phyloP scores from a whole-genome alignment of 2,329 filamentous ascomycete species.

The Cercospora zeina region DNA sequence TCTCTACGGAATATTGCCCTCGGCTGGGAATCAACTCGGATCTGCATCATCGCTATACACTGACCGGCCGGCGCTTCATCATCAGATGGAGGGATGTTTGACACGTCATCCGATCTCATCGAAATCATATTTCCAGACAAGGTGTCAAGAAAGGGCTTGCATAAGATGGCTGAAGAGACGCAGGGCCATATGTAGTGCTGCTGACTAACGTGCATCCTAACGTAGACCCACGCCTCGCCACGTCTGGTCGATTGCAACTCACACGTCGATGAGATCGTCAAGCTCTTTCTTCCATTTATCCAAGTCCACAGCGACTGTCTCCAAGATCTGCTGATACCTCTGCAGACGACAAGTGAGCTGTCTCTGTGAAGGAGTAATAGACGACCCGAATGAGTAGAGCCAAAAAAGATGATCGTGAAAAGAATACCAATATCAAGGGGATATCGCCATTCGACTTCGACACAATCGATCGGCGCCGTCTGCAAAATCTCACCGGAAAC shows the following conservation, averaged over 20 bases:
- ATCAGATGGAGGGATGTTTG: no score
- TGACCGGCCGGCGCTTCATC: no score
- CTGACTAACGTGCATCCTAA: background rate
- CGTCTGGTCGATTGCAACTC: background rate
- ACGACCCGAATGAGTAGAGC: background rate
- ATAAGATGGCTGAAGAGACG: no score
- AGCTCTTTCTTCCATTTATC: background rate
- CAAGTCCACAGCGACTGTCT: background rate
- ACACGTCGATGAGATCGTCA: background rate
- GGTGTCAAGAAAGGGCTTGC: no score
- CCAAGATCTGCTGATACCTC: background rate
- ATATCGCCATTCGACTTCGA: background rate
- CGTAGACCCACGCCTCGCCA: background rate
- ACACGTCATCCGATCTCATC: no score
- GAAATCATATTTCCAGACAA: no score
- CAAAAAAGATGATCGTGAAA: background rate
- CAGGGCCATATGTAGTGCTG: no score
- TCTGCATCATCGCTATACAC: background rate
- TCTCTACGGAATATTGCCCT: background rate
- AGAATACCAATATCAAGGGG: background rate
- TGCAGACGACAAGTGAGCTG: background rate
- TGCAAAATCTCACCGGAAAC: background rate
- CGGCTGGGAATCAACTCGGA: background rate
- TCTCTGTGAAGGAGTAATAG: background rate
- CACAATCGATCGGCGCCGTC: background rate